A percentile compares a stretch with the other conserved stretches of the same genome.
phyloP scores from a whole-genome alignment of 1,139 yeast species.

The Scheffersomyces insectosa region DNA sequence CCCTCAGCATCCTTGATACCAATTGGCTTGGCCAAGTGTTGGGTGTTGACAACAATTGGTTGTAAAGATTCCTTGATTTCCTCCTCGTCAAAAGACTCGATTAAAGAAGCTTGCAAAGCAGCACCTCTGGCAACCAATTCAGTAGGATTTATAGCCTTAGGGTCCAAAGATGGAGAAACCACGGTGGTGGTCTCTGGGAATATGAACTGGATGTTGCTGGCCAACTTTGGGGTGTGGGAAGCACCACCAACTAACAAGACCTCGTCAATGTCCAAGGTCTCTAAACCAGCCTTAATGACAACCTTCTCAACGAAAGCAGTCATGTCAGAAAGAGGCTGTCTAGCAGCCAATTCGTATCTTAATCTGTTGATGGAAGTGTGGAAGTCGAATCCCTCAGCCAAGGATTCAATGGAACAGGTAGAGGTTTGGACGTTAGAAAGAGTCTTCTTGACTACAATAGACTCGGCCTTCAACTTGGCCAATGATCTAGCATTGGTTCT shows the following conservation, averaged over 20 bases:
- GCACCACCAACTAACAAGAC: constrained; percentile 93
- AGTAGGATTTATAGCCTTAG: constrained; percentile 83
- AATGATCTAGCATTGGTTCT: constrained; percentile 77
- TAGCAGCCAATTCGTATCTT: constrained; percentile 86
- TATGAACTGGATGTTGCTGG: constrained; percentile 65
- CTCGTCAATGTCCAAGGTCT: constrained; percentile 84
- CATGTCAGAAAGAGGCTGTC: constrained; percentile 76
- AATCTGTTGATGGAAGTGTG: constrained; percentile 91
- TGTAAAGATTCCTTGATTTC: constrained; percentile 84
- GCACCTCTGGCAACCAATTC: constrained; percentile 95
- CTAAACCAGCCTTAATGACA: constrained; percentile 81
- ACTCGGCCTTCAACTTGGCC: constrained; percentile 85
- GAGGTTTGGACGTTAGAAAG: constrained; percentile 87
- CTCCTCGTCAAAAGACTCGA: constrained; percentile 80
- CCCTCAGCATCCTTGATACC: constrained; percentile 81
- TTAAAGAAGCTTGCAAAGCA: constrained; percentile 91
- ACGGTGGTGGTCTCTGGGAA: constrained; percentile 83
- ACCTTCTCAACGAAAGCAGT: constrained; percentile 72
- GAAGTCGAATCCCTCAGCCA: constrained; percentile 93
- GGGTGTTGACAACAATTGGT: constrained; percentile 86
- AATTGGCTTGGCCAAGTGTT: constrained; percentile 80
- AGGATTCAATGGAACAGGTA: constrained; percentile 90
- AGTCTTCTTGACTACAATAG: constrained; percentile 86
- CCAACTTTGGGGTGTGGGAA: constrained; percentile 89
- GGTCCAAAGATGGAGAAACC: constrained; percentile 73